Evolutionary conservation across 495 filamentous ascomycete genomes (phyloP), one percentile per base, ranked within the genome.

Genomic region (Neurospora sp.): DNA sequence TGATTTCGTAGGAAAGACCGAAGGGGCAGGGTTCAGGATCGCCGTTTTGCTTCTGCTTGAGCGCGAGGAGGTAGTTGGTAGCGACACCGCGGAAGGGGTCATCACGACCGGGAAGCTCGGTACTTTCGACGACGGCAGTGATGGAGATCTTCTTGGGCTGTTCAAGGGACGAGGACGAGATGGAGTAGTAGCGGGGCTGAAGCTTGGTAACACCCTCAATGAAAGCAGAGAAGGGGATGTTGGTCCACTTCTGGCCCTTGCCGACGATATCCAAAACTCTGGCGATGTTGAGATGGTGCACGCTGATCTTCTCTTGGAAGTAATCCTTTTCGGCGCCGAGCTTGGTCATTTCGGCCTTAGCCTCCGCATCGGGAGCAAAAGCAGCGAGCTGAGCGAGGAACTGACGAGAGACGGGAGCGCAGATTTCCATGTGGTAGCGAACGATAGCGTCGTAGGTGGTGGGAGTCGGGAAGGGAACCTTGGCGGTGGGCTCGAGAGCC

Each of bases 181-280:
- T 99, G 35, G 96, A 98, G 85, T 99, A 99, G 86, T 98, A 99
- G 39, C 96, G 93, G 10, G 96, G 94, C 79, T 98, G 96, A 65
- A 99, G 89, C 85, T 97, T 97, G 83, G 91, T 92, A 71, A 98
- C 81, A 74, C 94, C 92, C 85, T 99, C 96, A 74, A 98, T 96
- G 74, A 98, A 89, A 76, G 94, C 88, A 7, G 96, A 97, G 84
- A 99, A 98, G 18, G 96, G 96, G 65, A 97, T 89, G 65, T 88
- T 89, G 27, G 87, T 82, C 92, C 96, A 99, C 65, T 87, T 86
- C 83, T 92, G 84, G 37, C 89, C 87, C 39, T 85, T 84, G 69
- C 90, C 87, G 74, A 97, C 86, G 72, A 84, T 89, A 75, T 94
- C 87, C n/a, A 99, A 86, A 39, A 92, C 90, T 76, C 97, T 91